Base-by-base conservation (phyloP, 1,139 yeast species). In the Hanseniaspora gamundiae region DNA sequence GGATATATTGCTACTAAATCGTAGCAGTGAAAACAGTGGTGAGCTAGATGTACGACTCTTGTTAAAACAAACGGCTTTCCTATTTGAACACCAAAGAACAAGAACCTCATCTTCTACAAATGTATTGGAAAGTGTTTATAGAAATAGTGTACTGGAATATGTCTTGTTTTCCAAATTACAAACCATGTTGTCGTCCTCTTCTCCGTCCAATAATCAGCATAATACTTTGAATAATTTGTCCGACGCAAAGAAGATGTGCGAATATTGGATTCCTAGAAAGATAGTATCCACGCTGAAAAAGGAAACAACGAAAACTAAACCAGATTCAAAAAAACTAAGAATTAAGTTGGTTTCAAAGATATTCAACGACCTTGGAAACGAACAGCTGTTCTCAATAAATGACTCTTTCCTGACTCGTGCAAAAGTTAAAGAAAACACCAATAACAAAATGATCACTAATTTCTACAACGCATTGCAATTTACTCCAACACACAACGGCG, bases 21-120 rank as follows among this genome's bases (percentile, higher is more conserved):
- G n/a, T n/a, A n/a, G n/a, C n/a, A n/a, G n/a, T n/a, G n/a, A n/a
- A n/a, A n/a, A n/a, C n/a, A n/a, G n/a, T n/a, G n/a, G n/a, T n/a
- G n/a, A n/a, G n/a, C n/a, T n/a, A n/a, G n/a, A n/a, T n/a, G n/a
- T n/a, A n/a, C 30, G n/a, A 28, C 9, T 14, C 4, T 14, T 8
- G 11, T 28, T n/a, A 30, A 10, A 42, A 4, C 29, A 49, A 0
- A 70, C 76, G 0, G 69, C 68, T 46, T 54, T 74, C 5, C 52
- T 76, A 3, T 60, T 78, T 4, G 84, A 78, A 52, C 58, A 75
- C 44, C 85, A 78, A 52, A 54, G 83, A 35, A 64, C 70, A 41
- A 62, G 83, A 38, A 66, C 75, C 0, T 62, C 61, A 46, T 73
- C 78, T 0, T 62, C 70, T 1, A 59, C 64, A 6, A 56, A 57